phyloP scores from a whole-genome alignment of 1,284 basidiomycete species.

The Cryptococcus depauperatus region DNA sequence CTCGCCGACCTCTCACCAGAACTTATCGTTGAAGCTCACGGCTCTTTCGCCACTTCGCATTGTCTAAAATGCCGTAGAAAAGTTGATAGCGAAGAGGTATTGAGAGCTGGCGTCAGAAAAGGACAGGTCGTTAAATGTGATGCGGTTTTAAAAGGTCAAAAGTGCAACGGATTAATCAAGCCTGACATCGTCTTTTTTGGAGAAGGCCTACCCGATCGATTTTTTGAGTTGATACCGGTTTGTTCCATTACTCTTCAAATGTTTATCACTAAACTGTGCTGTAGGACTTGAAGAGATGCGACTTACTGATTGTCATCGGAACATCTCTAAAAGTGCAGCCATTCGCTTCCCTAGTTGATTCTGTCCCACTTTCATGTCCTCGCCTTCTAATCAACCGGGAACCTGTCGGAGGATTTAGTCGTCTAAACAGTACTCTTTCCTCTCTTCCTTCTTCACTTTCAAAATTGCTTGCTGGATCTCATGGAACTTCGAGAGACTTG shows the following conservation, averaged over 20 bases:
- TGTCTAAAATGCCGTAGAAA: slow-evolving; percentile 62
- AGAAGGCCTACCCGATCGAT: slow-evolving; percentile 51
- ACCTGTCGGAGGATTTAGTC: slow-evolving; percentile 45
- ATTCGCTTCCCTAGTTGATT: slow-evolving; percentile 49
- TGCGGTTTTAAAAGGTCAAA: slow-evolving; percentile 2
- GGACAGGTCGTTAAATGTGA: slow-evolving; percentile 59
- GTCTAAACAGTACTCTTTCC: background rate
- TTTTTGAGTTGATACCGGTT: slow-evolving; percentile 38
- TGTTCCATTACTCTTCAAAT: slow-evolving; percentile 5
- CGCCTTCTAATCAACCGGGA: slow-evolving; percentile 52
- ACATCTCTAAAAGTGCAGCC: slow-evolving; percentile 61
- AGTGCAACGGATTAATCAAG: slow-evolving; percentile 69
- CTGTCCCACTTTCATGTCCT: slow-evolving; percentile 44
- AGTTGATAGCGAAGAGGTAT: slow-evolving; percentile 58
- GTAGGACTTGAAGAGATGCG: slow-evolving; percentile 47
- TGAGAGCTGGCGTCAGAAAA: slow-evolving; percentile 54
- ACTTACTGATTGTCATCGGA: slow-evolving; percentile 84
- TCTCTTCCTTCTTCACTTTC: background rate
- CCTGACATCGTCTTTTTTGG: slow-evolving; percentile 96
- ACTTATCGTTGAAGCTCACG: slow-evolving; percentile 87
- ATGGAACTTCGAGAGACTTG: slow-evolving; percentile 26
- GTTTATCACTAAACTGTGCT: background rate
- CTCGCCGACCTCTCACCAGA: slow-evolving; percentile 66
- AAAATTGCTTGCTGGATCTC: background rate
- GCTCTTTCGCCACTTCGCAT: slow-evolving; percentile 72